Conservation (phyloP, 2,329 filamentous ascomycete genomes). For the Pyrenophora teres region DNA sequence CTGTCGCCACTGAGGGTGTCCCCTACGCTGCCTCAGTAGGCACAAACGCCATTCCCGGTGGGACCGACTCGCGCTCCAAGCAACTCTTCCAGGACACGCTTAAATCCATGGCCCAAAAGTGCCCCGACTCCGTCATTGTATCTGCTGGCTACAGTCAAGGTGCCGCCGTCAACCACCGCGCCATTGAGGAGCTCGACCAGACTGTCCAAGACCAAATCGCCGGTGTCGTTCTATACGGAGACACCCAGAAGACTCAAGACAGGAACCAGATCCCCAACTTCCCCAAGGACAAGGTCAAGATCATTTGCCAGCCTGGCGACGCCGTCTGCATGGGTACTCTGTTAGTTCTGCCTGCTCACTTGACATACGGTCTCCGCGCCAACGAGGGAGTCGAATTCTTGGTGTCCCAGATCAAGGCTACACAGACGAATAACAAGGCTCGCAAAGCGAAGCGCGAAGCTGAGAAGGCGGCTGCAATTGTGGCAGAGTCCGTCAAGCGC, state of each 20-base stretch:
- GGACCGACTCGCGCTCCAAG: conserved; percentile 31
- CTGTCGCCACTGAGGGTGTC: conserved; percentile 43
- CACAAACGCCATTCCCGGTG: conserved; percentile 39
- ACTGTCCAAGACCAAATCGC: conserved; percentile 42
- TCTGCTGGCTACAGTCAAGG: conserved; percentile 41
- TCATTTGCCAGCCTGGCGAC: conserved; percentile 58
- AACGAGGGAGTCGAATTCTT: conserved; percentile 37
- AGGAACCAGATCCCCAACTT: conserved; percentile 49
- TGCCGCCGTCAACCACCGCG: conserved; percentile 43
- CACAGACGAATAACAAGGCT: conserved; percentile 36
- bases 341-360: conserved; percentile 35
- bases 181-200: conserved; percentile 35
- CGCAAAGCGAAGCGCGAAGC: conserved; percentile 33
- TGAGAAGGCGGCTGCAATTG: conserved; percentile 10
- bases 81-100: conserved; percentile 30
- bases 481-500: conserved; percentile 4
- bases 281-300: conserved; percentile 51
- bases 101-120: conserved; percentile 33
- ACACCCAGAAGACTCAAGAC: conserved; percentile 51
- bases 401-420: conserved; percentile 30
- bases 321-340: conserved; percentile 56
- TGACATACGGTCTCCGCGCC: conserved; percentile 38
- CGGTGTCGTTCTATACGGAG: conserved; percentile 53
- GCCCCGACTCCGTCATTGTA: conserved; percentile 42
- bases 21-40: conserved; percentile 35